Conservation (phyloP, 352 stramenopile species). For the Thalassiosira livingstoniorum region DNA sequence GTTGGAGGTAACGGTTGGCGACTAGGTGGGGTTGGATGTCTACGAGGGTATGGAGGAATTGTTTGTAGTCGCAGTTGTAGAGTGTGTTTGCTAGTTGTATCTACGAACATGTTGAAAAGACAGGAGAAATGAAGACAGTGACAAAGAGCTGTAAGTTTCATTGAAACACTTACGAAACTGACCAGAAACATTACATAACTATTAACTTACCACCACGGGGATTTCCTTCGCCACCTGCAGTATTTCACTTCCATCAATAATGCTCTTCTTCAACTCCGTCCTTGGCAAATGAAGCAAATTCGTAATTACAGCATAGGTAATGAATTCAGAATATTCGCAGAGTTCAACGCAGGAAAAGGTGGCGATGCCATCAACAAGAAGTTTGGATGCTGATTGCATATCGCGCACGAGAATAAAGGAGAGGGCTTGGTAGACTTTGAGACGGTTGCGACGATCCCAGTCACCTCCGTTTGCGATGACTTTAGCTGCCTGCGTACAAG, state of each 20-base stretch:
- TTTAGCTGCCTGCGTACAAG: conserved; percentile 80
- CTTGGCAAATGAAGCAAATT: conserved; percentile 93
- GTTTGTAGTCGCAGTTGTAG: conserved; percentile 98
- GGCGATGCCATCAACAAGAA: conserved; percentile 96
- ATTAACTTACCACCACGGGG: conserved; percentile 59
- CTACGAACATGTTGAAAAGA: conserved; percentile 29
- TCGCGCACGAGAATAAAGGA: conserved; percentile 93
- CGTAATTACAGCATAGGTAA: conserved; percentile 96
- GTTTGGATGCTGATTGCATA: conserved; percentile 91
- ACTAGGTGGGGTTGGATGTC: conserved; percentile 83
- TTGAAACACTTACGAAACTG: conserved; percentile 13
- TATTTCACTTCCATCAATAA: conserved; percentile 97
- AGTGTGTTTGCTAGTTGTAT: conserved; percentile 91
- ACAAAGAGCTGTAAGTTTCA: not conserved
- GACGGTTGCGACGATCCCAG: conserved; percentile 98
- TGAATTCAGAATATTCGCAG: conserved; percentile 96
- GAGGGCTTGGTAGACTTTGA: conserved; percentile 98
- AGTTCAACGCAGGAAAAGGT: conserved; percentile 98
- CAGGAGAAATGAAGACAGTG: not conserved
- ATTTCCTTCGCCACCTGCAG: conserved; percentile 80
- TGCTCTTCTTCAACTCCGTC: conserved; percentile 96
- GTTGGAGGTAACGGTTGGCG: conserved; percentile 93
- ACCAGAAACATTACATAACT: not conserved
- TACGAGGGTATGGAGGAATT: conserved; percentile 94
- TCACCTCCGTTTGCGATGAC: conserved; percentile 95